These are phyloP conservation scores for Cynara cardunculus DNA, from an alignment of 129 eudicot genomes.

Conservation along the genomic window DNA sequence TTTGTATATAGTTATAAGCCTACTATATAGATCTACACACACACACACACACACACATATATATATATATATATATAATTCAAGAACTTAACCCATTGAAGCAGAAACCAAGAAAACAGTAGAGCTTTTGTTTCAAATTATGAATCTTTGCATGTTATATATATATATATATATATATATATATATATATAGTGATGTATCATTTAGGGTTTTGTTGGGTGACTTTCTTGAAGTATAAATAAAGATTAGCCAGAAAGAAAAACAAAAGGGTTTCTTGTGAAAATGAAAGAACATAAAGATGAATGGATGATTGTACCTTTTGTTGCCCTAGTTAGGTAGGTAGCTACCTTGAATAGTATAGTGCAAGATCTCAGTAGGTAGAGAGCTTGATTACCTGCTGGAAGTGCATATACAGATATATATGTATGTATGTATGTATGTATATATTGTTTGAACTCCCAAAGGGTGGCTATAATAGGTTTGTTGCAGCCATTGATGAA, in stretches of 20 bases:
- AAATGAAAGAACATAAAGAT: slow-evolving; percentile 13
- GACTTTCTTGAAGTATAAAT: neutral
- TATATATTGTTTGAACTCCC: slow-evolving; percentile 4
- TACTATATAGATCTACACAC: slow-evolving; percentile 19
- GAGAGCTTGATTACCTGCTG: slow-evolving; percentile 20
- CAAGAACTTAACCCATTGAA: slow-evolving; percentile 17
- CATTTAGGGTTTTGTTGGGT: slow-evolving; percentile 21
- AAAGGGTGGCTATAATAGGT: slow-evolving; percentile 8
- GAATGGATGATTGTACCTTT: slow-evolving; percentile 21
- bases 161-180: no score
- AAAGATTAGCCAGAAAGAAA: slow-evolving; percentile 8
- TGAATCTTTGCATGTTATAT: slow-evolving; percentile 17
- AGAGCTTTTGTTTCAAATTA: slow-evolving; percentile 3
- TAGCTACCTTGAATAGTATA: slow-evolving; percentile 12
- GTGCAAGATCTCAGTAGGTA: slow-evolving; percentile 21
- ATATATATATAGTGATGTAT: neutral
- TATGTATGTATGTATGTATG: neutral
- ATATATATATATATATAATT: neutral
- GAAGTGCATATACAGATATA: neutral
- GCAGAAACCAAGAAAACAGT: slow-evolving; percentile 18
- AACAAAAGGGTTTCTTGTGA: slow-evolving; percentile 5
- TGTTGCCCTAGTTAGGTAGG: slow-evolving; percentile 17
- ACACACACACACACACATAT: neutral
- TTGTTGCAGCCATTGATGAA: slow-evolving; percentile 15
- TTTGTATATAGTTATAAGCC: neutral